Base-by-base conservation (phyloP, 768 basidiomycete species). In the Kwoniella newhampshirensis region DNA sequence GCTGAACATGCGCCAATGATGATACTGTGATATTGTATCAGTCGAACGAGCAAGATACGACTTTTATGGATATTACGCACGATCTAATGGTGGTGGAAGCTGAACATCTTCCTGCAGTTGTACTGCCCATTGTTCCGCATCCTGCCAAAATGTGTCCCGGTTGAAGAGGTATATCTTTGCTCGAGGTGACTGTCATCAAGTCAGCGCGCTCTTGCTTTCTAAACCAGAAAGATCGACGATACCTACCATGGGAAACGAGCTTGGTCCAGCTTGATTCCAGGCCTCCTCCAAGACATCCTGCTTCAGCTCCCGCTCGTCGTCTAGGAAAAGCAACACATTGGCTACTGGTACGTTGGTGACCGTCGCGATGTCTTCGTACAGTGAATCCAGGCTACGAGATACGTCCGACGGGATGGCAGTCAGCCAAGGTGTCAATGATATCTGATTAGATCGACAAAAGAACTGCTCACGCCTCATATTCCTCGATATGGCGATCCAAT, bases 71-170 rank as follows among this genome's bases (percentile, higher is more conserved):
- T 13, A 42, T 2, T 11, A 64, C 67, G 40, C 18, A 72, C 70
- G 42, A 44, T 68, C 60, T 15, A 72, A 18, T 26, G 54, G 59
- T 26, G 70, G 70, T 4, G 70, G 70, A 3, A 72, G 41, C 26
- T 53, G 40, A 1, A 73, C 48, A 20, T 61, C 64, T 48, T 73
- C 71, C 43, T 68, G 60, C 15, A 66, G 58, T 18, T 64, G 62
- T 8, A 53, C 48, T 4, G 67, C 70, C 61, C 66, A 74, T 30
- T 64, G 57, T 25, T 73, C 67, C 8, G 75, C 61, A 15, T 74
- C 71, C 3, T 58, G 52, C 59, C 59, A 70, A 59, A 76, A 76
- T 0, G 66, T 67, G 32, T 68, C 70, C 13, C 71, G 52, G 52
- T 76, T 71, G 59, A 65, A 76, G 18, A 68, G 59, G 44, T 67